phyloP scores from a whole-genome alignment of 129 eudicot species.

The Flaveria brownii region DNA sequence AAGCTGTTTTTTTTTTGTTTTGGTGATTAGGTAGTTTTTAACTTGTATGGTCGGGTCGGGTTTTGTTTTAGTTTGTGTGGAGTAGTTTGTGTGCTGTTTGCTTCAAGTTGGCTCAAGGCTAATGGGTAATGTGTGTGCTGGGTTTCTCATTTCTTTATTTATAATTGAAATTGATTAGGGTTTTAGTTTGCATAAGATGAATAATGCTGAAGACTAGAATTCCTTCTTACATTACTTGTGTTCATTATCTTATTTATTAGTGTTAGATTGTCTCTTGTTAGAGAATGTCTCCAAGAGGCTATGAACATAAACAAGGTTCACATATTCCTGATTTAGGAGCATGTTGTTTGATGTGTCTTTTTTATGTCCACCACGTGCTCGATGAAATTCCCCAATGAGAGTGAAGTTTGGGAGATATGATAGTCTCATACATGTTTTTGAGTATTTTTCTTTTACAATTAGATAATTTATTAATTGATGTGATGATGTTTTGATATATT shows the following conservation, averaged over 20 bases:
- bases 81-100: too few relatives aligned
- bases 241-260: background rate
- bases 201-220: too few relatives aligned
- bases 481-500: background rate
- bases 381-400: slow-evolving; percentile 1
- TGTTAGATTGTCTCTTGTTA: background rate
- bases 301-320: background rate
- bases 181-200: too few relatives aligned
- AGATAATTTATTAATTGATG: background rate
- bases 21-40: too few relatives aligned
- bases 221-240: background rate
- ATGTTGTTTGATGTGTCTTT: background rate
- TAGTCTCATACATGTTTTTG: background rate
- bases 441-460: background rate
- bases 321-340: background rate
- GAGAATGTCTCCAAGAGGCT: too few relatives aligned
- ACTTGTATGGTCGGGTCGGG: too few relatives aligned
- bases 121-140: too few relatives aligned
- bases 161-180: too few relatives aligned
- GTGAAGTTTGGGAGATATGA: background rate
- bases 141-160: too few relatives aligned
- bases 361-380: background rate
- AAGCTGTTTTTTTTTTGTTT: too few relatives aligned
- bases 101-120: too few relatives aligned
- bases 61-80: too few relatives aligned